Conservation (phyloP, 2,329 filamentous ascomycete genomes). For the Alternaria hordeiaustralica region DNA sequence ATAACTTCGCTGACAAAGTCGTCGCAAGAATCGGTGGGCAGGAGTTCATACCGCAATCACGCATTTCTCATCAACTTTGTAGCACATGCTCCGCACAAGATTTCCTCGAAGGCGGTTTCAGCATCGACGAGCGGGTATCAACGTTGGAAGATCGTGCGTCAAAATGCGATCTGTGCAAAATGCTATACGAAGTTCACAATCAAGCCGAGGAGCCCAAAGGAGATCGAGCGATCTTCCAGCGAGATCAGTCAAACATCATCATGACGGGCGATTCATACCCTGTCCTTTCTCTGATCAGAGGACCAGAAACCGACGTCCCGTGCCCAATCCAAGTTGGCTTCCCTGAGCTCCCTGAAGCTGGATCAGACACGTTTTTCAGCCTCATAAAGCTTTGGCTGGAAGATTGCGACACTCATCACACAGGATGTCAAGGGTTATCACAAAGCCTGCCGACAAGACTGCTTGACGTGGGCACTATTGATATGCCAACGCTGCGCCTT, state of each 20-base stretch:
- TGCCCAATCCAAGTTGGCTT: slow-evolving; percentile 19
- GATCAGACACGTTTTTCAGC: slow-evolving; percentile 1
- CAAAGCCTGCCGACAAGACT: slow-evolving; percentile 14
- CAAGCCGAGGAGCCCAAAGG: neutral
- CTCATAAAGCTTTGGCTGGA: slow-evolving; percentile 1
- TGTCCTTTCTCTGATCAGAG: slow-evolving; percentile 12
- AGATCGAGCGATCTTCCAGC: neutral
- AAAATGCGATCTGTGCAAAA: slow-evolving; percentile 14
- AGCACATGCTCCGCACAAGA: slow-evolving; percentile 1
- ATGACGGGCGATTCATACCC: slow-evolving; percentile 6
- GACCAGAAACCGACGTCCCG: neutral
- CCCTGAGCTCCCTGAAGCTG: slow-evolving; percentile 6
- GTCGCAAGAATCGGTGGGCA: neutral
- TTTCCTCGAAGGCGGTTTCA: slow-evolving; percentile 15
- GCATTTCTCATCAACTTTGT: neutral
- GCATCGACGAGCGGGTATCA: neutral
- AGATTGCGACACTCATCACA: neutral
- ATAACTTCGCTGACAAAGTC: slow-evolving; percentile 12
- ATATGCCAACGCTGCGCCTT: neutral
- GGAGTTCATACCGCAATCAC: neutral
- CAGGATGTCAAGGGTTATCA: neutral
- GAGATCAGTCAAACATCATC: slow-evolving; percentile 3
- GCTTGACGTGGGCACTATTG: slow-evolving; percentile 13
- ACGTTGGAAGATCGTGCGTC: neutral
- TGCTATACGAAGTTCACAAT: neutral